These are phyloP conservation scores for Pisolithus tinctorius DNA, from an alignment of 768 basidiomycete species.

Conservation along the genomic window DNA sequence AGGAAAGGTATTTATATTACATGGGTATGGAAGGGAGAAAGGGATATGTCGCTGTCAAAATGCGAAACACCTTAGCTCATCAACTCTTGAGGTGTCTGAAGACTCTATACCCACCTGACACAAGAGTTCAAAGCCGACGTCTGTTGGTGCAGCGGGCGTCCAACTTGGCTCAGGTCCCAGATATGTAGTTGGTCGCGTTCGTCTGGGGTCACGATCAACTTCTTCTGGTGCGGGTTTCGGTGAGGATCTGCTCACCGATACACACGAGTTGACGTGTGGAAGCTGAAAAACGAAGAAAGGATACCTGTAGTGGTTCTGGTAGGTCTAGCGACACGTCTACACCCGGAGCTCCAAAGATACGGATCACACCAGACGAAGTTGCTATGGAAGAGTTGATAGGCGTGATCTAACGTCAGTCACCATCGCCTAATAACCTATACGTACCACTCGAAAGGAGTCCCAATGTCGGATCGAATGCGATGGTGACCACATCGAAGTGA, in stretches of 20 bases:
- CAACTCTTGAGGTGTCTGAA: not conserved
- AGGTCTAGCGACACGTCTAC: slow-evolving; percentile 47
- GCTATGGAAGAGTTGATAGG: slow-evolving; percentile 31
- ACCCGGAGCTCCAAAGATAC: slow-evolving; percentile 62
- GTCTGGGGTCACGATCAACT: slow-evolving; percentile 32
- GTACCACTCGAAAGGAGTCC: slow-evolving; percentile 58
- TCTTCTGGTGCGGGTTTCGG: not conserved
- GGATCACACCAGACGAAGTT: slow-evolving; percentile 54
- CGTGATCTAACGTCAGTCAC: not conserved
- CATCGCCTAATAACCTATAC: not conserved
- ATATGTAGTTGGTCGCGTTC: slow-evolving; percentile 47
- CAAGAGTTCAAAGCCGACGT: slow-evolving; percentile 43
- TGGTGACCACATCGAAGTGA: slow-evolving; percentile 41
- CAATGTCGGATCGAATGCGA: slow-evolving; percentile 55
- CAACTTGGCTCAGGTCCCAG: slow-evolving; percentile 51
- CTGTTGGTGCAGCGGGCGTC: slow-evolving; percentile 45
- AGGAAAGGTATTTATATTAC: slow-evolving; percentile 33
- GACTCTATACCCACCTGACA: slow-evolving; percentile 27
- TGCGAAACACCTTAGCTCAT: not conserved
- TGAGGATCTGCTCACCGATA: slow-evolving; percentile 42
- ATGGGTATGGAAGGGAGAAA: slow-evolving; percentile 69
- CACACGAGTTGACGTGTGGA: slow-evolving; percentile 51
- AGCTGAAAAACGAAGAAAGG: slow-evolving; percentile 56
- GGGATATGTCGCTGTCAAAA: slow-evolving; percentile 38
- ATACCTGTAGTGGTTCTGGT: slow-evolving; percentile 40